Evolutionary conservation across 768 basidiomycete species (phyloP).

Genomic region (Auricularia heimuer): DNA sequence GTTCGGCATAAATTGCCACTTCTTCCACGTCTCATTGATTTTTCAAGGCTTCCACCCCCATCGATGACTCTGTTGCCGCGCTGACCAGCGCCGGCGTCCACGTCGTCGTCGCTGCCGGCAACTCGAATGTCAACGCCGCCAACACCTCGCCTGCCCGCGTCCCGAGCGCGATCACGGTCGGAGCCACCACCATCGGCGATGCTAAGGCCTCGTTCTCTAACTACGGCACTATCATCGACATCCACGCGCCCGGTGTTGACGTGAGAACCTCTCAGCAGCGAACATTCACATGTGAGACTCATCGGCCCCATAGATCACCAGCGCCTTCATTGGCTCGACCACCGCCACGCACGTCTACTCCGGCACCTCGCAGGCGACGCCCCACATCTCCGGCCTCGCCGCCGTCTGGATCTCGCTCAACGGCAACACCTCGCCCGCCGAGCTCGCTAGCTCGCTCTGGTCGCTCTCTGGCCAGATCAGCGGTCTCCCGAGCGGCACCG

Average conservation of each 20-base stretch:
- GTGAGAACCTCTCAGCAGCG: not conserved
- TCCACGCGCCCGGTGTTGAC: conserved; percentile 19
- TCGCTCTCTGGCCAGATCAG: not conserved
- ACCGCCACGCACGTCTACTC: conserved; percentile 1
- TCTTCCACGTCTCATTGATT: not conserved
- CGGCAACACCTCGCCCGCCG: conserved; percentile 24
- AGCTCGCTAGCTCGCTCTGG: conserved; percentile 18
- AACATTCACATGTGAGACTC: not conserved
- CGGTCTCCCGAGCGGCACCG: not conserved
- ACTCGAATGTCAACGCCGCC: conserved; percentile 9
- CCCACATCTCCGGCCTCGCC: conserved; percentile 32
- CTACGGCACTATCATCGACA: conserved; percentile 10
- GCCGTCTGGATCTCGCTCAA: conserved; percentile 26
- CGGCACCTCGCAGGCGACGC: conserved; percentile 22
- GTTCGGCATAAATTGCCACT: conserved; percentile 5
- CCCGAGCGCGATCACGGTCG: conserved; percentile 11
- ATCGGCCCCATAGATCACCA: conserved; percentile 14
- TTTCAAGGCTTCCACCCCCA: not conserved
- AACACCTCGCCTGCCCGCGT: conserved; percentile 10
- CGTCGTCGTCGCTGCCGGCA: conserved; percentile 15
- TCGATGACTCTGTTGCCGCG: conserved; percentile 3
- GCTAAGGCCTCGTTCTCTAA: conserved; percentile 9
- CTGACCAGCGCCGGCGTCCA: conserved; percentile 23
- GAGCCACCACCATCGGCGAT: conserved; percentile 7
- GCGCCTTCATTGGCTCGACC: conserved; percentile 8